phyloP scores from a whole-genome alignment of 345 rosid species.

The Capsella bursapastoris region DNA sequence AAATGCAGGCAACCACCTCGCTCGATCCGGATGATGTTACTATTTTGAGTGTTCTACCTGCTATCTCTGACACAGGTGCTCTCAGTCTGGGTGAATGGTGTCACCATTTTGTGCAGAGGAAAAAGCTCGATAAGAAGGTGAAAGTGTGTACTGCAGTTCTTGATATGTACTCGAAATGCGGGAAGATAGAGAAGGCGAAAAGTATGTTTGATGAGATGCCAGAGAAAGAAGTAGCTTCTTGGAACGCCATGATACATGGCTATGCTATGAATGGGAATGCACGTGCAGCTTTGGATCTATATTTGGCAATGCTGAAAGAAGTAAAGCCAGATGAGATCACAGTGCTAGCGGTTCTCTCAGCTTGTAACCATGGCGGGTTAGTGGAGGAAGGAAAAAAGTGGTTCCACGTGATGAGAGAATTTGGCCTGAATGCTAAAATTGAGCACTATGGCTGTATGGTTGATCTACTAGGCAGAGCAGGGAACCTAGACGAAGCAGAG shows the following conservation, averaged over 20 bases:
- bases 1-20: conserved; percentile 58
- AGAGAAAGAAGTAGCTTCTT: conserved; percentile 58
- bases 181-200: conserved; percentile 62
- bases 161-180: conserved; percentile 86
- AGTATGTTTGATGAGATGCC: conserved; percentile 53
- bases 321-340: conserved; percentile 65
- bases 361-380: conserved; percentile 82
- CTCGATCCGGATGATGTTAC: conserved; percentile 74
- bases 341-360: conserved; percentile 68
- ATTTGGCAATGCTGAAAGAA: conserved; percentile 58
- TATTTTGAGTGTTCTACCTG: conserved; percentile 69
- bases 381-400: conserved; percentile 72
- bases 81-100: conserved; percentile 68
- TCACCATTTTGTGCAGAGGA: conserved; percentile 55
- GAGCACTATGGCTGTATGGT: conserved; percentile 83
- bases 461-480: conserved; percentile 76
- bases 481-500: conserved; percentile 67
- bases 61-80: conserved; percentile 80
- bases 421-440: conserved; percentile 56
- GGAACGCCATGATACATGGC: conserved; percentile 82
- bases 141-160: conserved; percentile 71
- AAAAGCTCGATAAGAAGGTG: conserved; percentile 55
- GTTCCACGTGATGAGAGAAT: conserved; percentile 61
- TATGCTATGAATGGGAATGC: conserved; percentile 75
- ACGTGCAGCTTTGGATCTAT: conserved; percentile 57